These are phyloP conservation scores for Aeschynomene evenia DNA, from an alignment of 306 rosid genomes.

Conservation along the genomic window DNA sequence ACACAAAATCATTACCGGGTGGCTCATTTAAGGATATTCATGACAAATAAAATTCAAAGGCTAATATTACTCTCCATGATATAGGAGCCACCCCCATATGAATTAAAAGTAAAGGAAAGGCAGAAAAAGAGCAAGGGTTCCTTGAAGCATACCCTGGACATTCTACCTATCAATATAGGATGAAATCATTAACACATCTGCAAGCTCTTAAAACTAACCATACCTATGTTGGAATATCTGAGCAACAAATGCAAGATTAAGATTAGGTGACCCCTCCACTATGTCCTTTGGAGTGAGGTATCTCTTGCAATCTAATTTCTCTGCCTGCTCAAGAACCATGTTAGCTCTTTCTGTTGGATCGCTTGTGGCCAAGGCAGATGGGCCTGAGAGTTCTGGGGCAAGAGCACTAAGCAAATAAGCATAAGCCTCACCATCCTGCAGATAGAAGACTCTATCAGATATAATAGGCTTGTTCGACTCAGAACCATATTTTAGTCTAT, in stretches of 20 bases:
- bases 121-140: background rate
- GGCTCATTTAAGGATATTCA: conserved; percentile 17
- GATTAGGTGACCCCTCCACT: conserved; percentile 94
- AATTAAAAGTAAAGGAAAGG: conserved; percentile 3
- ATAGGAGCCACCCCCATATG: conserved; percentile 7
- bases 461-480: conserved; percentile 2
- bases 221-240: conserved; percentile 98
- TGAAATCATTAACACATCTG: background rate
- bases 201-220: conserved; percentile 35
- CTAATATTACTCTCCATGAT: background rate
- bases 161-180: conserved; percentile 3
- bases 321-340: conserved; percentile 94
- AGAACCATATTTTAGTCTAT: conserved; percentile 14
- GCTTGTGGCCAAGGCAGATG: conserved; percentile 47
- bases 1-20: background rate
- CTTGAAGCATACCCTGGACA: conserved; percentile 2
- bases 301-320: conserved; percentile 88
- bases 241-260: conserved; percentile 99
- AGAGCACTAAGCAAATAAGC: conserved; percentile 88
- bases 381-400: conserved; percentile 91
- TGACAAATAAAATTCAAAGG: background rate
- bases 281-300: conserved; percentile 93
- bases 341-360: conserved; percentile 91
- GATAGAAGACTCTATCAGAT: conserved; percentile 34
- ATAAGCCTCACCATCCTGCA: conserved; percentile 97